phyloP scores from a whole-genome alignment of 306 rosid species.

The Sesbania bispinosa region DNA sequence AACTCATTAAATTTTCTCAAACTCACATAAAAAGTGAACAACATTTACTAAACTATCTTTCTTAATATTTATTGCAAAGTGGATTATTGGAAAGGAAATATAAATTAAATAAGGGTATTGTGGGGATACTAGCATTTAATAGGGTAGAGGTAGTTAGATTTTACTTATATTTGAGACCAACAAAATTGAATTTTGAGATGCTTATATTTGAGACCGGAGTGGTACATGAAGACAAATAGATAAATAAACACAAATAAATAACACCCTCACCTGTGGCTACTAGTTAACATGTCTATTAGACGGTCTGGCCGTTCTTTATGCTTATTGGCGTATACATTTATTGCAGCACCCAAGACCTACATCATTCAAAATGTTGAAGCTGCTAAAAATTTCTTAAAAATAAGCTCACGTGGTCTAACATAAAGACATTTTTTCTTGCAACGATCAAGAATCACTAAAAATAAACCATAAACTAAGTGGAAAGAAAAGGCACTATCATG shows the following conservation, averaged over 20 bases:
- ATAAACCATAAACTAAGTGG: slow-evolving; percentile 5
- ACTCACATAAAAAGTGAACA: no score
- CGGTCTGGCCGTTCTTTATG: slow-evolving; percentile 99
- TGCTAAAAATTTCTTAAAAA: slow-evolving; percentile 3
- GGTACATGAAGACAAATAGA: background rate
- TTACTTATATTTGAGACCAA: no score
- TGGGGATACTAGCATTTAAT: no score
- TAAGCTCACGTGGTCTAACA: background rate
- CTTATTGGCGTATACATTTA: slow-evolving; percentile 94
- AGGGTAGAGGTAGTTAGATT: no score
- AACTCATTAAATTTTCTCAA: no score
- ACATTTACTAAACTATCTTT: no score
- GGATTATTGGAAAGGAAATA: no score
- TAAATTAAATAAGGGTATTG: no score
- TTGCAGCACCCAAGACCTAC: slow-evolving; percentile 96
- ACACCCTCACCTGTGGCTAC: slow-evolving; percentile 82
- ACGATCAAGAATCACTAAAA: background rate
- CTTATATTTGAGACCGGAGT: no score
- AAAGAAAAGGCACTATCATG: no score
- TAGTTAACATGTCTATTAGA: slow-evolving; percentile 94
- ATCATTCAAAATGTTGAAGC: slow-evolving; percentile 28
- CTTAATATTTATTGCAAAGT: no score
- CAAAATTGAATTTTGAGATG: no score
- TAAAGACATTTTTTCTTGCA: background rate
- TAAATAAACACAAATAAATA: background rate